phyloP scores from a whole-genome alignment of 768 basidiomycete genomes.

The Lactarius pseudohatsudake region DNA sequence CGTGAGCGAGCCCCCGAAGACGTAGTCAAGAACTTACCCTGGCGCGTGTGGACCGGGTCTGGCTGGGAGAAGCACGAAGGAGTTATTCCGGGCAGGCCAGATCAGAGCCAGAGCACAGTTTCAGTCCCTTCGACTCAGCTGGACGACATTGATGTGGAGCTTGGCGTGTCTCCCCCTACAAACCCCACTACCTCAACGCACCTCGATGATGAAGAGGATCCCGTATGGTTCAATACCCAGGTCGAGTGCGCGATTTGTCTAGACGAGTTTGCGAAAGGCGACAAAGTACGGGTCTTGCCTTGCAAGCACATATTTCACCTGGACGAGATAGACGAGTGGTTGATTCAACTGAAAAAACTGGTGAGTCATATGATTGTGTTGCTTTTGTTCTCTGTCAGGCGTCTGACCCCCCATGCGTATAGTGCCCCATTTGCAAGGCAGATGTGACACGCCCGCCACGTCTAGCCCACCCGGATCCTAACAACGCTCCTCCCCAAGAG shows the following conservation, averaged over 20 bases:
- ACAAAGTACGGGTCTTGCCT: constrained; percentile 86
- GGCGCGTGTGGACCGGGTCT: constrained; percentile 77
- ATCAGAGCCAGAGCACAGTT: background rate
- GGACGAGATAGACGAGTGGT: constrained; percentile 88
- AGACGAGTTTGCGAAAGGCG: constrained; percentile 81
- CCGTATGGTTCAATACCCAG: constrained; percentile 79
- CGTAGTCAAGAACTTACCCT: constrained; percentile 74
- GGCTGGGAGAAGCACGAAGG: constrained; percentile 79
- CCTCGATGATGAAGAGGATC: constrained; percentile 36
- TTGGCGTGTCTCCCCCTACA: constrained; percentile 21
- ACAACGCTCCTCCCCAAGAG: background rate
- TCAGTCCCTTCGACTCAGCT: background rate
- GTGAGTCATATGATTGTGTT: constrained; percentile 46
- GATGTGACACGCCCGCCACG: constrained; percentile 75
- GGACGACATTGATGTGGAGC: constrained; percentile 27
- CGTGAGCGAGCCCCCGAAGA: constrained; percentile 83
- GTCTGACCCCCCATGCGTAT: constrained; percentile 3
- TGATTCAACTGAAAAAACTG: constrained; percentile 89
- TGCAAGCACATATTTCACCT: constrained; percentile 96
- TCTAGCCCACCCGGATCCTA: constrained; percentile 27
- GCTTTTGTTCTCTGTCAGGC: constrained; percentile 12
- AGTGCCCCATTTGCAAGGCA: constrained; percentile 93
- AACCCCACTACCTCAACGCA: constrained; percentile 30
- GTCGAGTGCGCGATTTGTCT: constrained; percentile 93
- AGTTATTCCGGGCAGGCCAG: constrained; percentile 19